Conservation (phyloP, 352 stramenopile species). For the Nothophytophthora sp. region DNA sequence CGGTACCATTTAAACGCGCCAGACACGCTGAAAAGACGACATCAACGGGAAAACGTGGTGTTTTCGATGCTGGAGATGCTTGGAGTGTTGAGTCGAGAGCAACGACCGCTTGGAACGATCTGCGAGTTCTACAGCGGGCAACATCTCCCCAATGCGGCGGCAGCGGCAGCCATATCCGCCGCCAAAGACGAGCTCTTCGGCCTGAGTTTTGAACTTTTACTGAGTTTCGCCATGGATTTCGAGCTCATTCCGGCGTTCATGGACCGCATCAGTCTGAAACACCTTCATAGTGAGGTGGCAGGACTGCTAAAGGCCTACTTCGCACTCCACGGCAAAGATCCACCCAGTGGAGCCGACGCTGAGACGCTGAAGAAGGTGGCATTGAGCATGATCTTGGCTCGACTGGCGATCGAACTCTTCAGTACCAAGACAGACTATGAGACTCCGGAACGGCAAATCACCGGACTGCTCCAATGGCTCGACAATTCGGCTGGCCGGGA, state of each 20-base stretch:
- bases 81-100: constrained; percentile 55
- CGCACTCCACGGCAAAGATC: constrained; percentile 51
- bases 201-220: constrained; percentile 62
- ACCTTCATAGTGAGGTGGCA: constrained; percentile 62
- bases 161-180: constrained; percentile 12
- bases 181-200: constrained; percentile 54
- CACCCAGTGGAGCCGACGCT: constrained; percentile 42
- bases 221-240: constrained; percentile 81
- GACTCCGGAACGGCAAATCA: constrained; percentile 72
- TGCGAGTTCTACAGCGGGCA: constrained; percentile 75
- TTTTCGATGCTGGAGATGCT: constrained; percentile 85
- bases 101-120: constrained; percentile 66
- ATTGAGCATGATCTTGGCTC: constrained; percentile 63
- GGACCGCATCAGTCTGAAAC: constrained; percentile 75
- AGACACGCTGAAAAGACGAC: constrained; percentile 14
- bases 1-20: constrained; percentile 19
- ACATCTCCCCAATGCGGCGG: constrained; percentile 33
- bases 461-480: constrained; percentile 71
- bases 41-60: constrained; percentile 60
- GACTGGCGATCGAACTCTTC: constrained; percentile 76
- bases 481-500: constrained; percentile 72
- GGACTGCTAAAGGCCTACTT: constrained; percentile 68
- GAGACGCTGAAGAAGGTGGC: constrained; percentile 76
- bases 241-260: constrained; percentile 83
- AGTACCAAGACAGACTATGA: constrained; percentile 62